These are phyloP conservation scores for Hypoxylon perforatum DNA, from an alignment of 495 filamentous ascomycete genomes.

Conservation along the genomic window DNA sequence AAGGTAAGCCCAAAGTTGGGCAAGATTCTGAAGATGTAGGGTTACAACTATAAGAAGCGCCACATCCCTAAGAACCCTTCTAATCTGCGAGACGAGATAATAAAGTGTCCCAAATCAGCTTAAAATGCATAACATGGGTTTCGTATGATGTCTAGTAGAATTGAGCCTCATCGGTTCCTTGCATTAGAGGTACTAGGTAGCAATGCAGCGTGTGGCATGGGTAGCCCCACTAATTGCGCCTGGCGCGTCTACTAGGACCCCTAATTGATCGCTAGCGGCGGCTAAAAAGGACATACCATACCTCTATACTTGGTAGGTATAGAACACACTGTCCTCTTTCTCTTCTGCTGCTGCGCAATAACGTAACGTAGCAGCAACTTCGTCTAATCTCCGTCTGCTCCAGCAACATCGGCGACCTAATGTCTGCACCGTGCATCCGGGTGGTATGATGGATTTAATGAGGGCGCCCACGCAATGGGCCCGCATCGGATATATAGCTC, in stretches of 20 bases:
- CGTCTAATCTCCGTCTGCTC: not conserved
- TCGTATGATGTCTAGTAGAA: too few relatives aligned
- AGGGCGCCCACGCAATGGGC: constrained; percentile 27
- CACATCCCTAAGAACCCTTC: too few relatives aligned
- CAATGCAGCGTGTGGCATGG: not conserved
- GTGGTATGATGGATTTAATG: constrained; percentile 30
- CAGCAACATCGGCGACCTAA: not conserved
- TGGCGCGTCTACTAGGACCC: not conserved
- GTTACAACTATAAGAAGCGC: too few relatives aligned
- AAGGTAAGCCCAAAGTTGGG: too few relatives aligned
- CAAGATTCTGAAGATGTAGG: too few relatives aligned
- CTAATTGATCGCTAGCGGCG: not conserved
- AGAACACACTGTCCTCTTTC: constrained; percentile 3
- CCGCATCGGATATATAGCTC: constrained; percentile 24
- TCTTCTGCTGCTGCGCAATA: not conserved
- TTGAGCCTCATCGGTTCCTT: too few relatives aligned
- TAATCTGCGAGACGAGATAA: too few relatives aligned
- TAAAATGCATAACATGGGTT: too few relatives aligned
- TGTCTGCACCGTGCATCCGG: constrained; percentile 11
- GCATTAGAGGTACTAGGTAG: too few relatives aligned
- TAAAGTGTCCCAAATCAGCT: too few relatives aligned
- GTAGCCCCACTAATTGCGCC: not conserved
- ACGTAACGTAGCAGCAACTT: not conserved
- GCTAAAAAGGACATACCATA: not conserved
- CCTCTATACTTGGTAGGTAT: too few relatives aligned